Conservation (phyloP, 2,329 filamentous ascomycete genomes). For the Acrocalymma vagum region DNA sequence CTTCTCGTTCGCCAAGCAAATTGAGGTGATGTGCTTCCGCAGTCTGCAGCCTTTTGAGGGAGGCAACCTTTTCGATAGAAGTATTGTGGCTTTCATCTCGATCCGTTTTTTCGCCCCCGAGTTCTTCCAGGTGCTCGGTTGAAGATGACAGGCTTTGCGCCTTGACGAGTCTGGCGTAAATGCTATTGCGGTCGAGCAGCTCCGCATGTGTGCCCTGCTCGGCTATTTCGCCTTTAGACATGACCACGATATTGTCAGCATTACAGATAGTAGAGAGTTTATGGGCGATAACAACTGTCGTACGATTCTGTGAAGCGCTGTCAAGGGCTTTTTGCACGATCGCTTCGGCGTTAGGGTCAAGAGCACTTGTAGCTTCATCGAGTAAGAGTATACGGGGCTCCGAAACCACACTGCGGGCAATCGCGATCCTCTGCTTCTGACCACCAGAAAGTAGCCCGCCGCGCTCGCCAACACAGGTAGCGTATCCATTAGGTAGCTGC, state of each 20-base stretch:
- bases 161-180: conserved; percentile 17
- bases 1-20: no score
- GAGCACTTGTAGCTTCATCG: no score
- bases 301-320: conserved; percentile 78
- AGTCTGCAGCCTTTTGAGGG: no score
- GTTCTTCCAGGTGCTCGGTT: no score
- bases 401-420: no score
- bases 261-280: conserved; percentile 80
- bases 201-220: conserved; percentile 78
- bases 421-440: conserved; percentile 91
- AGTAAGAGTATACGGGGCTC: no score
- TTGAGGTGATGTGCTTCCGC: no score
- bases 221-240: conserved; percentile 72
- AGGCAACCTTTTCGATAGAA: no score
- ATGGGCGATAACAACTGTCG: conserved; percentile 94
- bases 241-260: conserved; percentile 67
- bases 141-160: conserved; percentile 20
- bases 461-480: conserved; percentile 43
- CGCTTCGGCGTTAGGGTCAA: no score
- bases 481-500: conserved; percentile 44
- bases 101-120: no score
- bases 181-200: conserved; percentile 61
- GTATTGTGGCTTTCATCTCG: no score
- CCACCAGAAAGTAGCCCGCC: conserved; percentile 68
- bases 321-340: no score